phyloP scores from a whole-genome alignment of 306 rosid genomes.

The Vigna nakashimae region DNA sequence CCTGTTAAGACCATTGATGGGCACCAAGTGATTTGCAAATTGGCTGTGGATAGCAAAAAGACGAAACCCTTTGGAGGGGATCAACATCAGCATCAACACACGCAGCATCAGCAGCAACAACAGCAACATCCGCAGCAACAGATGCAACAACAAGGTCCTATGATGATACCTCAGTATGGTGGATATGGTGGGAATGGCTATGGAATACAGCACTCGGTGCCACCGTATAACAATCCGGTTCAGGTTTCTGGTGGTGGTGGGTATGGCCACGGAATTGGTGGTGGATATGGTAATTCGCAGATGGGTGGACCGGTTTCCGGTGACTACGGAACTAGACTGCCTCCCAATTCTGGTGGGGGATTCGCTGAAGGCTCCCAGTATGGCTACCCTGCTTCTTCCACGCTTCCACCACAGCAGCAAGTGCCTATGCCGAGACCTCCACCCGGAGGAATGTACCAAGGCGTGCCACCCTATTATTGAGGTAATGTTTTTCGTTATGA shows the following conservation, averaged over 20 bases:
- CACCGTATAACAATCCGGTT: conserved; percentile 52
- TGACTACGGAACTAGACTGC: conserved; percentile 61
- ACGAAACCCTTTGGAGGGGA: conserved; percentile 56
- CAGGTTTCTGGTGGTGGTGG: conserved; percentile 56
- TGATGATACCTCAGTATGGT: conserved; percentile 56
- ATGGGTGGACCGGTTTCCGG: conserved; percentile 60
- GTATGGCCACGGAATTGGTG: conserved; percentile 49
- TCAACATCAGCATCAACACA: conserved; percentile 35
- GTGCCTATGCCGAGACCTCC: conserved; percentile 63
- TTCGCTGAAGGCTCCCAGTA: conserved; percentile 72
- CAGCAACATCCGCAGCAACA: conserved; percentile 37
- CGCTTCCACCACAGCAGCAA: conserved; percentile 47
- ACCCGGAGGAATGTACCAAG: conserved; percentile 90
- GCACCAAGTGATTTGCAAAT: conserved; percentile 73
- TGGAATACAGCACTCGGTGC: conserved; percentile 53
- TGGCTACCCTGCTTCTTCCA: conserved; percentile 57
- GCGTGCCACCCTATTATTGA: conserved; percentile 86
- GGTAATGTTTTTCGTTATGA: conserved; percentile 55
- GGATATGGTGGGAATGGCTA: conserved; percentile 62
- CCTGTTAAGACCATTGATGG: conserved; percentile 79
- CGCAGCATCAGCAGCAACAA: conserved; percentile 15
- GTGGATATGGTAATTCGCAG: conserved; percentile 67
- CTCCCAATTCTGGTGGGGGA: conserved; percentile 64
- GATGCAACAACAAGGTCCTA: conserved; percentile 52
- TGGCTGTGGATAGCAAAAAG: conserved; percentile 65